Base-by-base conservation (phyloP, 2,329 filamentous ascomycete species). In the Penicillium vulpinum region DNA sequence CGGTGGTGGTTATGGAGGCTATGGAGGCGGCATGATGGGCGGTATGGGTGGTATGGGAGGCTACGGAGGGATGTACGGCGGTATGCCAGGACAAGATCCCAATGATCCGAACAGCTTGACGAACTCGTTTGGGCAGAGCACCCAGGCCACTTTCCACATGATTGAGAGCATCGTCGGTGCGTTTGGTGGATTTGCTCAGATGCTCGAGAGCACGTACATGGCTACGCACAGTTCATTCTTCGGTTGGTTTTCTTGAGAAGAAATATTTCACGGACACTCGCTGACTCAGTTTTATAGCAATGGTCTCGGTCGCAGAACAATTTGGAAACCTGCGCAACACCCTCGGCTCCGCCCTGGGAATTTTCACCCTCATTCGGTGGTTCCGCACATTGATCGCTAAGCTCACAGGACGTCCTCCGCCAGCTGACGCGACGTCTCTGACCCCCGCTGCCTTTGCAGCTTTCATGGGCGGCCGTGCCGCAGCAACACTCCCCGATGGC, bases 171-270 rank as follows among this genome's bases (percentile, higher is more conserved):
- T 99, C 56, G 94, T 99, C 15, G 91, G 91, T 24, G 92, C 94
- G 2, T 99, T 99, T 80, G 92, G 92, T 21, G 94, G 95, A 0
- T 97, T 99, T 72, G 91, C 95, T 13, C 94, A 99, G 80, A 99
- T 99, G 94, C 83, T 99, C 28, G 94, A 99, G 78, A 97, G 94
- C 80, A 97, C 94, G 11, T 99, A 97, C 70, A 99, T 99, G 95
- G 94, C 95, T 29, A 99, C 94, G 0, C 94, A 99, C 76, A 97
- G 92, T 6, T 96, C 91, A 52, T 99, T 99, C 77, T 99, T 97
- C 70, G 92, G 92, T 96, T 84, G 69, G 88, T 49, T 35, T 45
- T 10, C 15, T 1, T 2, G 5, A 13, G 13, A 26, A 29, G 46
- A 15, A 13, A 28, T 48, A 52, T 39, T 22, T 61, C 62, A 58